phyloP scores from a whole-genome alignment of 306 rosid genomes.

The Medicago truncatula region DNA sequence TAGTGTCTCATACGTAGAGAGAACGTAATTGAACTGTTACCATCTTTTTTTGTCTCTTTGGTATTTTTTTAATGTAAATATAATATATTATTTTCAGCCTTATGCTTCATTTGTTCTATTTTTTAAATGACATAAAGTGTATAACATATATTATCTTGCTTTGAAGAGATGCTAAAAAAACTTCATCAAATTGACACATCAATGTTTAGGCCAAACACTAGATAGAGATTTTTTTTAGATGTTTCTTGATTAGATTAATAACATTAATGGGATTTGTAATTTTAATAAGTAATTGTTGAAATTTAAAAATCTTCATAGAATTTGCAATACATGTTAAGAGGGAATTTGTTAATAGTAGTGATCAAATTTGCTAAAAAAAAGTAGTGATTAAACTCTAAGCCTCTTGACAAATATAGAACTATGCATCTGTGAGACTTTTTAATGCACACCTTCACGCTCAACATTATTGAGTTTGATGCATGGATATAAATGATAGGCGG shows the following conservation, averaged over 20 bases:
- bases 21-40: background rate
- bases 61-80: background rate
- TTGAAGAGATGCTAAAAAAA: background rate
- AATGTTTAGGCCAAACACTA: background rate
- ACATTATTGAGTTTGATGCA: no score
- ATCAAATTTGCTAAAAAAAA: no score
- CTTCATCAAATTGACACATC: background rate
- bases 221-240: background rate
- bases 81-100: background rate
- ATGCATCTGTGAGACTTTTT: no score
- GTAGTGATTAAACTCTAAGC: no score
- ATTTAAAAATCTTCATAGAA: no score
- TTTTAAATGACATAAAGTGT: background rate
- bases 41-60: slow-evolving; percentile 10
- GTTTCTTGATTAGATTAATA: background rate
- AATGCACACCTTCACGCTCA: no score
- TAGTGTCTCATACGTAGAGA: slow-evolving; percentile 27
- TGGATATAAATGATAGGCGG: no score
- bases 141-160: background rate
- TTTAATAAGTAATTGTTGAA: no score
- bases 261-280: background rate
- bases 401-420: no score
- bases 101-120: background rate
- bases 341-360: no score
- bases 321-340: no score